Evolutionary conservation across 768 basidiomycete species (phyloP), one percentile per base, ranked within the genome.

Genomic region (Amanita fuliginea): DNA sequence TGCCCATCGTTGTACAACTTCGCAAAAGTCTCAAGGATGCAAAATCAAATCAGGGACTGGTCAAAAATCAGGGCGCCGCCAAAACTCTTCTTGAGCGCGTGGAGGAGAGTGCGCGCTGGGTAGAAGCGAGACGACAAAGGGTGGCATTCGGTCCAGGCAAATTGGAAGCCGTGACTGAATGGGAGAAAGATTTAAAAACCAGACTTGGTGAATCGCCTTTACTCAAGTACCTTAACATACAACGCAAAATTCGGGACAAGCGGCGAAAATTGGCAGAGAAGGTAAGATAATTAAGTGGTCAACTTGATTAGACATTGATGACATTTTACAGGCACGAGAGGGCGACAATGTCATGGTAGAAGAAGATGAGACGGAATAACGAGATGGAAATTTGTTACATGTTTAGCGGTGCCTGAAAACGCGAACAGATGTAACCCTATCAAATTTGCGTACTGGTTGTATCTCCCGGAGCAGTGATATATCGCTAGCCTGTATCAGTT

Each of bases 81-180:
- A 97, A 94, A 66, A 71, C 73, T 0, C 69, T 99, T 10, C 69
- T 95, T 45, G 95, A 97, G 60, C 81, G 90, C 16, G 66, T 95
- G 39, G 93, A 98, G 54, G 87, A 89, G 58, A 90, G 86, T 53
- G 73, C 75, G 11, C 74, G 68, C 52, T 97, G 85, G 89, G 72
- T 88, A 34, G 83, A 89, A 60, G 67, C 76, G 59, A 74, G 70
- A 59, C 71, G 96, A 50, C 78, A 77, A 50, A 71, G 68, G 18
- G 81, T 96, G 2, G 65, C 67, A 19, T 93, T 98, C 57, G 75
- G 79, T 3, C 95, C 96, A 1, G 80, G 77, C 3, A 78, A 78
- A 55, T 62, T 85, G 56, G 66, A 63, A 2, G 80, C 83, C 35
- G 86, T 98, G 3, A 74, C 79, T 47, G 64, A 69, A 51, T 95